These are phyloP conservation scores for Russula olivacea DNA, from an alignment of 768 basidiomycete genomes.

Conservation along the genomic window DNA sequence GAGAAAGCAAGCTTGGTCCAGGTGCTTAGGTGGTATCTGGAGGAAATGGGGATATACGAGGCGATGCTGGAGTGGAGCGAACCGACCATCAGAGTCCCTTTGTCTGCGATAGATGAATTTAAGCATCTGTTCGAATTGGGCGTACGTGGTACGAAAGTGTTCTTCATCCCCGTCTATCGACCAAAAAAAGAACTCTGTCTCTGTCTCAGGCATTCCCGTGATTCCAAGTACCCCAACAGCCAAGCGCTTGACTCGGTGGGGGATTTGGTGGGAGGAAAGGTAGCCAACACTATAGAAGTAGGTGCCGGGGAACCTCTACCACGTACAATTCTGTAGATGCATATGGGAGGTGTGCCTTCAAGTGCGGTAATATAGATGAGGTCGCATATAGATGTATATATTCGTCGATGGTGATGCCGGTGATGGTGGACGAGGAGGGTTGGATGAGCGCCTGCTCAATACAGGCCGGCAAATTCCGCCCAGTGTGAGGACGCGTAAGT, in stretches of 20 bases:
- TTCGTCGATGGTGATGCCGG: too few species aligned
- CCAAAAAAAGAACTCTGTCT: slow-evolving; percentile 4
- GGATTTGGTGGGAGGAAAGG: neutral
- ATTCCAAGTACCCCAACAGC: neutral
- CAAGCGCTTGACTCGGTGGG: neutral
- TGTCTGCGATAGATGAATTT: neutral
- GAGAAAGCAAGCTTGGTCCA: neutral
- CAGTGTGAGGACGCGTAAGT: slow-evolving; percentile 5
- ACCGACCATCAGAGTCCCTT: neutral
- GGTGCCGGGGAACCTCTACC: neutral
- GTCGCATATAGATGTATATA: slow-evolving; percentile 4
- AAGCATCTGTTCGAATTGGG: neutral
- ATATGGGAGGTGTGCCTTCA: neutral
- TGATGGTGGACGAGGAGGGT: too few species aligned
- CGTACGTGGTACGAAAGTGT: neutral
- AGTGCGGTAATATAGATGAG: neutral
- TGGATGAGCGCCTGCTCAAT: too few species aligned
- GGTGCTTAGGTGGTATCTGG: neutral
- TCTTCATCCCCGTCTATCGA: neutral
- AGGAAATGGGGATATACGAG: neutral
- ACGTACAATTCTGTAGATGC: neutral
- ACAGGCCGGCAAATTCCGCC: neutral
- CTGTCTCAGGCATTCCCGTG: neutral
- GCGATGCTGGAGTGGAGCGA: neutral
- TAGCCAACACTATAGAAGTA: neutral